A percentile compares a stretch with the other conserved stretches of the same genome.
phyloP scores from a whole-genome alignment of 139 green algal species.

The Deuterostichococcus epilithicus region DNA sequence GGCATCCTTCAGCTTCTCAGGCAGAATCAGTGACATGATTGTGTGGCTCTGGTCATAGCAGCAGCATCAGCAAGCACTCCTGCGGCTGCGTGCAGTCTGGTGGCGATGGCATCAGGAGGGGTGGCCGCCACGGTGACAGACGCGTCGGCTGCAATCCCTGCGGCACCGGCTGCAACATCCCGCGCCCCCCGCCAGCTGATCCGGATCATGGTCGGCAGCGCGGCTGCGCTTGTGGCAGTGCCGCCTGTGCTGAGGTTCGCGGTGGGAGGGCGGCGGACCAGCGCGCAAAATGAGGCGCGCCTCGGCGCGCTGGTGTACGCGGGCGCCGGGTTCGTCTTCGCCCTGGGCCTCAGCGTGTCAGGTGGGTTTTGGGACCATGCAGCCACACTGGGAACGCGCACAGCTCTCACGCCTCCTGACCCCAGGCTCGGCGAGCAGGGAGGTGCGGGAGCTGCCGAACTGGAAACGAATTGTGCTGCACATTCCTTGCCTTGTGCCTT shows the following conservation, averaged over 20 bases:
- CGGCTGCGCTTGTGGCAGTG: not conserved
- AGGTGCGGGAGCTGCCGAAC: no score
- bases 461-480: no score
- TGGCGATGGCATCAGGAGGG: conserved; percentile 54
- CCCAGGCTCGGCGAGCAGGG: no score
- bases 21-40: conserved; percentile 2
- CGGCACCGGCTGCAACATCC: conserved; percentile 13
- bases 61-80: not conserved
- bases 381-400: no score
- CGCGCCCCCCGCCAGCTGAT: not conserved
- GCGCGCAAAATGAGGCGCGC: not conserved
- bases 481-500: no score
- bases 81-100: conserved; percentile 28
- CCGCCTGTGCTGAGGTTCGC: not conserved
- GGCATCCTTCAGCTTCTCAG: no score
- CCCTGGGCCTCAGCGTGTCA: conserved; percentile 48
- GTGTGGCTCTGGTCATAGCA: not conserved
- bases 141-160: conserved; percentile 3
- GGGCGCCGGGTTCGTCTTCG: conserved; percentile 58
- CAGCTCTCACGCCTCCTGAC: no score
- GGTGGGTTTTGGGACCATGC: not conserved
- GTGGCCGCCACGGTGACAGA: conserved; percentile 23
- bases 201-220: not conserved
- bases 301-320: conserved; percentile 26
- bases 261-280: not conserved